Base-by-base conservation (phyloP, 2,329 filamentous ascomycete species). In the Madurella fahalii region DNA sequence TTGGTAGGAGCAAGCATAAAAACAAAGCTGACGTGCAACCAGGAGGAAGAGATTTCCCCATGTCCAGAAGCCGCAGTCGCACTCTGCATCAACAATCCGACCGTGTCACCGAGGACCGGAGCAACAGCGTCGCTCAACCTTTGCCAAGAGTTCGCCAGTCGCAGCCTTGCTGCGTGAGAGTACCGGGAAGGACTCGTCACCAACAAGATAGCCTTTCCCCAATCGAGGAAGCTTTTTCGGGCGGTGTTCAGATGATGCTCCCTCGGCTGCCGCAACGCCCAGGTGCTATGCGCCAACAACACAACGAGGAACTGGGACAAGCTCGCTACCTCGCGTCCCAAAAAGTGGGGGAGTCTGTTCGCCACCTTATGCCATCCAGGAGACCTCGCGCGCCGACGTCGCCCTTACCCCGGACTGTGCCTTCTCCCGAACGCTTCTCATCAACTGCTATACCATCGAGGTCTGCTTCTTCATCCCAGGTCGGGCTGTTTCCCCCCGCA, bases 1-100 rank as follows among this genome's bases (percentile, higher is more conserved):
- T 16, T 16, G 40, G 40, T n/a, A 9, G 17, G 40, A 3, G 40
- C 5, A 5, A 43, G 13, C 41, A 25, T 20, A 16, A 13, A 4
- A 13, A 20, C 41, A 37, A 30, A 31, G 17, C 41, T 40, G 39
- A 46, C 18, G 20, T 13, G 32, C 7, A n/a, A 15, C 2, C 5
- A 57, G 57, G 57, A 1, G 57, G 52, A 1, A 18, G 32, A 8
- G 57, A 59, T 34, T 59, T 53, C 45, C 52, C 54, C 25, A 51
- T 57, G 54, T 30, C 41, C 4, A 39, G 48, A 12, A n/a, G 2
- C 9, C 46, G 51, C 17, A 37, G 40, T 7, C 31, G 40, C 30
- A 48, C 53, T 7, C 25, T 25, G 4, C 25, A 25, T 25, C 25
- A 25, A 25, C 25, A 25, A 25, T 7, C 25, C 25, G 25, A 25